Evolutionary conservation across 495 filamentous ascomycete species (phyloP), one percentile per base, ranked within the genome.

Genomic region (Daldinia bambusicola): DNA sequence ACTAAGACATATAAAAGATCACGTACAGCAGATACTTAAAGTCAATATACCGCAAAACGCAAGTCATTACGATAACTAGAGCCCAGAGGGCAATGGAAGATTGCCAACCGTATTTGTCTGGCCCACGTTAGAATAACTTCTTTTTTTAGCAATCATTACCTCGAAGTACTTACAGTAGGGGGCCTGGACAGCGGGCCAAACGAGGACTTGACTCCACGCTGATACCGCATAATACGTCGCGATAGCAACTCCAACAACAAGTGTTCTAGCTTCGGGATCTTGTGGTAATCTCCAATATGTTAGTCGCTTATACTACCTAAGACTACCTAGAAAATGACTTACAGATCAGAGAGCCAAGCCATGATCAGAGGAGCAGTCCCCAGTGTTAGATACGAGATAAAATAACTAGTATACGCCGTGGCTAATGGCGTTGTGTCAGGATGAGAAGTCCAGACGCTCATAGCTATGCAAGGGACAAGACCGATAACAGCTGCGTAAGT

Each of bases 141-240:
- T 4, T 32, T 41, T 5, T 5, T 12, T 7, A 1, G 7, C 14
- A 45, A 48, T 18, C 26, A 26, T 4, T 18, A 18, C 13, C 13
- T 12, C 4, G 12, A 26, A 8, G 16, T 18, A 72, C 77, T 12
- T 67, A 81, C 80, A 82, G 32, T 78, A 78, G 20, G 80, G 80
- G 6, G 80, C 80, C 57, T 82, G 74, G 7, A 76, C 71, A 13
- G 80, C 80, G 1, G 80, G 80, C 80, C 80, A 82, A n/a, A 81
- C 74, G 4, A 82, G 75, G 1, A 82, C 80, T 55, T 82, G 80
- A 6, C 76, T 79, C 80, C 80, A 82, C 0, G 80, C 74, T 14
- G 80, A 69, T 3, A 82, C 64, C 7, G 78, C 80, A 50, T 82
- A 81, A 38, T 81, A 77, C 4, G 76, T 71, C 32, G 80, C 80